Evolutionary conservation across 2,329 filamentous ascomycete genomes (phyloP), one percentile per base, ranked within the genome.

Genomic region (Dendryphion nanum): DNA sequence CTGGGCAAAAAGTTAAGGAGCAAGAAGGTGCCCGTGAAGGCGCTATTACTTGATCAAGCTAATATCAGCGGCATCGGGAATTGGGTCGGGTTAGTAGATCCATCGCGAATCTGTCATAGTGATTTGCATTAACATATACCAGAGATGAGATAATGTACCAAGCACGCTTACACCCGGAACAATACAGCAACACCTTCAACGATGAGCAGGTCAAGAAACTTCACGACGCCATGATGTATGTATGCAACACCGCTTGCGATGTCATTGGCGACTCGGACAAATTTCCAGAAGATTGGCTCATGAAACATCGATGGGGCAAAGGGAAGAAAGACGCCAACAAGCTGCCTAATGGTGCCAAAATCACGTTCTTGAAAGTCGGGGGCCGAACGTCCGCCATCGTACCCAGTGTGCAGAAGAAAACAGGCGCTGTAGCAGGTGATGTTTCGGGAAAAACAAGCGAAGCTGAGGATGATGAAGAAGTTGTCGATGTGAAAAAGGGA

Each of bases 21-120:
- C 40, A 89, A 91, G 38, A 87, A 81, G 53, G 86, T 96, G 1
- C 90, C 91, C 0, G 78, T 97, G 48, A 97, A 97, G 63, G 87
- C 89, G 0, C 73, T 96, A 15, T 71, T 98, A 10, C 75, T 97
- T 3, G 88, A 97, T 59, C 93, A 98, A 66, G 77, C 81, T 14
- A 86, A 86, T 61, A 86, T 97, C 44, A 93, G 86, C 55, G 93
- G 93, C 6, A 87, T 98, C 45, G 93, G 93, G 0, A 97, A 97
- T 60, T 98, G 91, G 91, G 91, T 98, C 37, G 89, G 85, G 69
- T 79, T 64, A 48, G 74, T 61, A 12, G 30, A 16, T 14, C 21
- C 1, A 3, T 6, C 19, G 21, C 14, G 31, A 2, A 18, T 28
- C 33, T n/a, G n/a, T 13, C 18, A 21, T 36, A 8, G 28, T 18